These are phyloP conservation scores for Lasiosphaeria hispida DNA, from an alignment of 495 filamentous ascomycete genomes.

Conservation along the genomic window DNA sequence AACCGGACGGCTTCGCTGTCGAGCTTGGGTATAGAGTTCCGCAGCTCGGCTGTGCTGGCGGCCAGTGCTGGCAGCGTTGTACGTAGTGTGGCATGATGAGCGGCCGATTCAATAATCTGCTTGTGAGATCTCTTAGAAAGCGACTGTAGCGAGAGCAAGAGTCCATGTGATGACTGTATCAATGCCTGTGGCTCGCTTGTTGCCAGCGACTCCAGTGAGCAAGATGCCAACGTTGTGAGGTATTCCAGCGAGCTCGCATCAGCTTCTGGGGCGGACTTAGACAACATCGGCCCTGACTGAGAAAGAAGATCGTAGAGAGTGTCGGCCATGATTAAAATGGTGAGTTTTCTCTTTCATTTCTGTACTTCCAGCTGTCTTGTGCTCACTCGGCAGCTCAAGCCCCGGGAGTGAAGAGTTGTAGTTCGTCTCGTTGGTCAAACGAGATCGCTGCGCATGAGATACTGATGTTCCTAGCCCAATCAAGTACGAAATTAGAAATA, in stretches of 20 bases:
- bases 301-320: constrained; percentile 33
- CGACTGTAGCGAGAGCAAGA: constrained; percentile 81
- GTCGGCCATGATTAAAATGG: constrained; percentile 30
- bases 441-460: too few relatives aligned
- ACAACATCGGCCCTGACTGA: constrained; percentile 16
- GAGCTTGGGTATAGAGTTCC: constrained; percentile 69
- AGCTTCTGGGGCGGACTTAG: constrained; percentile 29
- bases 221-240: constrained; percentile 74
- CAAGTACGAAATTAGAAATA: too few relatives aligned
- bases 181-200: constrained; percentile 77
- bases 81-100: constrained; percentile 69
- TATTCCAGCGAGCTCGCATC: constrained; percentile 78
- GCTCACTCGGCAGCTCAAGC: too few relatives aligned
- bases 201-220: constrained; percentile 69
- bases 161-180: constrained; percentile 73
- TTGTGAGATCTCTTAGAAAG: constrained; percentile 92
- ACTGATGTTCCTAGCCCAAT: too few relatives aligned
- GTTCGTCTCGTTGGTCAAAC: too few relatives aligned
- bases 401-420: too few relatives aligned
- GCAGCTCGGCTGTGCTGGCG: constrained; percentile 61
- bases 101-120: constrained; percentile 75
- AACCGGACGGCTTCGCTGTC: constrained; percentile 78
- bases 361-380: too few relatives aligned
- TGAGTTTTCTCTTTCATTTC: neutral
- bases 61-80: constrained; percentile 65